Percentiles rank a stretch among this genome's conserved stretches.
phyloP scores from a whole-genome alignment of 768 basidiomycete species.

The Pulveroboletus sp. region DNA sequence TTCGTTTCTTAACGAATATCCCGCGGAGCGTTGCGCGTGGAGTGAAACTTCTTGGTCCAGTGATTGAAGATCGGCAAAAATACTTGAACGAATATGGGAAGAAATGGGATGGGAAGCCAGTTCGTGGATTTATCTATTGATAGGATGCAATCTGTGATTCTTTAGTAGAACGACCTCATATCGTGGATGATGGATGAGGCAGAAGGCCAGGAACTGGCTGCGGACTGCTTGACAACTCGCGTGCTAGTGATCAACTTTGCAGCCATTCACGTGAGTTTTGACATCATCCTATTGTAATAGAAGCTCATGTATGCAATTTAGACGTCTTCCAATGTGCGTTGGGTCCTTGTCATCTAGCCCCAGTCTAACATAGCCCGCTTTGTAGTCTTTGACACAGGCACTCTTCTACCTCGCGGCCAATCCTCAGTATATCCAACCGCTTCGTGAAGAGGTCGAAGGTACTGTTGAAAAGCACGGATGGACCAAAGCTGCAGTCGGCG shows the following conservation, averaged over 20 bases:
- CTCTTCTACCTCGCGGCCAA: constrained; percentile 35
- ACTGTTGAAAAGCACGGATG: constrained; percentile 25
- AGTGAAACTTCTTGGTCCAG: constrained; percentile 19
- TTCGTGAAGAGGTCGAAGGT: no score
- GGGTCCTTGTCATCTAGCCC: neutral
- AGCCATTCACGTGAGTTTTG: constrained; percentile 22
- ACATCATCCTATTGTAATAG: neutral
- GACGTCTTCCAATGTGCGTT: constrained; percentile 18
- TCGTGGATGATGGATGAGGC: constrained; percentile 34
- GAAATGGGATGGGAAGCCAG: constrained; percentile 23
- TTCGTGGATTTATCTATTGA: neutral
- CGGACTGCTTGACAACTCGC: constrained; percentile 19
- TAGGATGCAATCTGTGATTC: no score
- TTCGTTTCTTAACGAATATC: constrained; percentile 10
- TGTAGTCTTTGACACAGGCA: constrained; percentile 32
- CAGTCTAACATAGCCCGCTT: neutral
- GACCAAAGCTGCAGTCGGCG: constrained; percentile 20
- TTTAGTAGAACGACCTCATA: constrained; percentile 32
- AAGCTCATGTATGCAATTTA: constrained; percentile 3
- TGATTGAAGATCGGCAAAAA: constrained; percentile 27
- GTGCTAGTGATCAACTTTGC: constrained; percentile 16
- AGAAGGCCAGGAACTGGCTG: constrained; percentile 11
- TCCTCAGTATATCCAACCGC: constrained; percentile 31
- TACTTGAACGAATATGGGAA: constrained; percentile 22
- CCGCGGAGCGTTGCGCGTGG: constrained; percentile 2